Base-by-base conservation (phyloP, 148 eudicot genomes). In the Amaranthus cruentus region DNA sequence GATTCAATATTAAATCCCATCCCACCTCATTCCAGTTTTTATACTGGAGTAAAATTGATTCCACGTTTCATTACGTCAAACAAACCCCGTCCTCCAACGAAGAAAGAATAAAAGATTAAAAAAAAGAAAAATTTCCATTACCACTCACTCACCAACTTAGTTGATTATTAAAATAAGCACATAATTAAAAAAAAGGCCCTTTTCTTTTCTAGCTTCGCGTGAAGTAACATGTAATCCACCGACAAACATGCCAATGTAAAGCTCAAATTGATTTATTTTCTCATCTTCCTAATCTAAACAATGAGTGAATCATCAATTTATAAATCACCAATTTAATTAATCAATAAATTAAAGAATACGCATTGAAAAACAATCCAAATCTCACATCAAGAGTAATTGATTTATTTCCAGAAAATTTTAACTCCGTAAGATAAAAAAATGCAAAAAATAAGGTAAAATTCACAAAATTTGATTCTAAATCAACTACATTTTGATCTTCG, bases 201-300 rank as follows among this genome's bases (percentile, higher is more conserved):
- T 62, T 47, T 58, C n/a, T 48, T 42, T 51, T 50, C 50, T 18
- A 67, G 55, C 70, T 50, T 67, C 14, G 46, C 55, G 13, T 47
- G 70, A 67, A 67, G 70, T 67, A 50, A 21, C 44, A 50, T 67
- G 51, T 13, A 57, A 48, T 56, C 47, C 66, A 56, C 77, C 77
- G 56, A 75, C 77, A 75, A 67, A 74, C 15, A 67, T 67, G 4
- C 56, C n/a, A 50, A 3, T 18, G n/a, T 50, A 64, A 46, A 4
- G 2, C 9, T 28, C 54, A 51, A 50, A 51, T 7, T 13, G 6
- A 72, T 2, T 42, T 14, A 3, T 47, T 55, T 46, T 13, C 12
- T 66, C 55, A 66, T 67, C 64, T 66, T 67, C 66, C 55, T 50
- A 55, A 67, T 49, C 70, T 57, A 9, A 55, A n/a, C 12, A 18